Evolutionary conservation across 768 basidiomycete species (phyloP), one percentile per base, ranked within the genome.

Genomic region (Punctularia strigosozonata): DNA sequence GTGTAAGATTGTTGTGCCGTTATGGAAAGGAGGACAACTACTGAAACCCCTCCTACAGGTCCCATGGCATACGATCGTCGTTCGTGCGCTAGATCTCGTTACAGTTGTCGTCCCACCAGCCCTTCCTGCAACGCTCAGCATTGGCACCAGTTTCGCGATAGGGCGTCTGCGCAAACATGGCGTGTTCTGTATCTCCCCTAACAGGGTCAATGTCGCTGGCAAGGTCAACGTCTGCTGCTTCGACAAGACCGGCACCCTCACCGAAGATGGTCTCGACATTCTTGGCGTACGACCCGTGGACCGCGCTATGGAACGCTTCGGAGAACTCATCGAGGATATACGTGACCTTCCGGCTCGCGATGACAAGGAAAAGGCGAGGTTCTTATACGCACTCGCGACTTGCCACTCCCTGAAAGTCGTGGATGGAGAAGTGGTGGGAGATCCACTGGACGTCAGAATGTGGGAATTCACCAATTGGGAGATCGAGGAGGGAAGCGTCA

Each of bases 41-140:
- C 35, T 45, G 45, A 48, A 34, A 19, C 24, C 4, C 15, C 13
- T 12, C 35, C 2, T 37, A 2, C 41, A 95, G 90, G 69, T 97
- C 39, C 71, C 68, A 51, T 92, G 85, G 88, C 77, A 80, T 28
- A 91, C 88, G 4, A 98, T 98, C 47, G 46, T 95, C 41, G 59
- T 97, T 31, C 86, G 94, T 24, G 94, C 92, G 2, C 64, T 97
- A 38, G 95, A 99, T 56, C 67, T 99, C 23, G 84, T 99, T 54
- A 99, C 95, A 1, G 81, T 99, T 37, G 92, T 98, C 32, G 94
- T 98, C 7, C 95, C 95, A 13, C 95, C 95, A 4, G 95, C 95
- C 2, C 69, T 99, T 7, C 95, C 95, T 2, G 95, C 95, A 1
- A 97, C 95, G 2, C 68, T 99, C 37, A 94, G 92, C 1, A 97